Conservation (phyloP, 2,329 filamentous ascomycete species). For the Hymenoscyphus fraxineus region DNA sequence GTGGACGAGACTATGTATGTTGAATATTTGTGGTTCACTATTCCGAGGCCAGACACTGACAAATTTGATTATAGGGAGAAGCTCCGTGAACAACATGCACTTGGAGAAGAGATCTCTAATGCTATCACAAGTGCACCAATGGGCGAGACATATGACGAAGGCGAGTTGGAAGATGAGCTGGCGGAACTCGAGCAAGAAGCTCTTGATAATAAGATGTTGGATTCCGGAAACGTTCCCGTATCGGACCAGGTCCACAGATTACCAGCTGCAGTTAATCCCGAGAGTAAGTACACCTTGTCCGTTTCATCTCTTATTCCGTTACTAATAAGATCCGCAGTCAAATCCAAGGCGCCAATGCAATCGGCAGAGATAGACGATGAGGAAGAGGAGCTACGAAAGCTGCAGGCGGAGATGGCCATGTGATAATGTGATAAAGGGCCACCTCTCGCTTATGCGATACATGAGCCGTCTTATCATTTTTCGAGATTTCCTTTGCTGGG, state of each 20-base stretch:
- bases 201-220: constrained; percentile 90
- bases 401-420: constrained; percentile 98
- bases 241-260: constrained; percentile 72
- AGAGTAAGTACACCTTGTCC: constrained; percentile 57
- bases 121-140: constrained; percentile 72
- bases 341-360: constrained; percentile 46
- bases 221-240: constrained; percentile 80
- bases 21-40: constrained; percentile 26
- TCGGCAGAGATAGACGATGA: constrained; percentile 80
- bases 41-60: constrained; percentile 33
- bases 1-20: constrained; percentile 91
- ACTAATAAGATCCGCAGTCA: constrained; percentile 39
- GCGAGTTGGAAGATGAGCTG: constrained; percentile 80
- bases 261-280: constrained; percentile 69
- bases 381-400: constrained; percentile 85
- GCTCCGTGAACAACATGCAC: constrained; percentile 84
- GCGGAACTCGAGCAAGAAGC: constrained; percentile 86
- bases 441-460: constrained; percentile 6
- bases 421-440: constrained; percentile 55
- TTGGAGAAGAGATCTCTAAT: constrained; percentile 88
- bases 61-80: constrained; percentile 61
- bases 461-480: constrained; percentile 20
- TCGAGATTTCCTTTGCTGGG: constrained; percentile 23
- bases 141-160: constrained; percentile 73
- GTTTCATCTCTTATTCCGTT: constrained; percentile 12